Conservation (phyloP, 306 rosid species). For the Quercus mongolica region DNA sequence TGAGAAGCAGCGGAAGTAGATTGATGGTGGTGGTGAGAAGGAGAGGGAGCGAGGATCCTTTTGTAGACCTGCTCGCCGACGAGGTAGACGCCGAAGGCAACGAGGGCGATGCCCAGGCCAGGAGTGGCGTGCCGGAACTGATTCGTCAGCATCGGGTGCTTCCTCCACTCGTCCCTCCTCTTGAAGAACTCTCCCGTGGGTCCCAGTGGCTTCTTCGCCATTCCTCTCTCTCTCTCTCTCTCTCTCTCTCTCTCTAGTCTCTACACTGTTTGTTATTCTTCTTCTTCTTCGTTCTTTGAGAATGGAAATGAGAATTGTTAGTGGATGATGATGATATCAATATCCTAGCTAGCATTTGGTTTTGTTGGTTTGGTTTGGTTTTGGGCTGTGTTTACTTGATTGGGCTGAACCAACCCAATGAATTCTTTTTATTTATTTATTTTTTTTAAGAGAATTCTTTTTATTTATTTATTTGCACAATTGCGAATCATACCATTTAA, state of each 20-base stretch:
- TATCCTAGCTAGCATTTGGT: too few species aligned
- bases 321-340: neutral
- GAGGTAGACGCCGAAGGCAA: constrained; percentile 83
- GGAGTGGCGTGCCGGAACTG: constrained; percentile 92
- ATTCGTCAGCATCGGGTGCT: constrained; percentile 76
- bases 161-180: constrained; percentile 96
- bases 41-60: constrained; percentile 39
- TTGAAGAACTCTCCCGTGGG: constrained; percentile 78
- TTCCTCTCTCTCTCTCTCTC: neutral
- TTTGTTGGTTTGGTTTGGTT: too few species aligned
- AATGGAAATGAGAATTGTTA: neutral
- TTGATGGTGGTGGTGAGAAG: constrained; percentile 28
- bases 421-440: too few species aligned
- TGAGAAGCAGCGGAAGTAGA: constrained; percentile 36
- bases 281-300: neutral
- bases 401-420: too few species aligned
- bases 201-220: constrained; percentile 50
- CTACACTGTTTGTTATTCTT: neutral
- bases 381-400: too few species aligned
- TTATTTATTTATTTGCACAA: too few species aligned
- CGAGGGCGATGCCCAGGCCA: constrained; percentile 88
- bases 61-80: constrained; percentile 82
- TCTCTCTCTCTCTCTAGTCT: neutral
- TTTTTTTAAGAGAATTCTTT: too few species aligned
- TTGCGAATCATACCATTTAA: too few species aligned